Percentiles rank a stretch among this genome's conserved stretches.
phyloP scores from a whole-genome alignment of 2,329 filamentous ascomycete species.

The Penicillium sp. region DNA sequence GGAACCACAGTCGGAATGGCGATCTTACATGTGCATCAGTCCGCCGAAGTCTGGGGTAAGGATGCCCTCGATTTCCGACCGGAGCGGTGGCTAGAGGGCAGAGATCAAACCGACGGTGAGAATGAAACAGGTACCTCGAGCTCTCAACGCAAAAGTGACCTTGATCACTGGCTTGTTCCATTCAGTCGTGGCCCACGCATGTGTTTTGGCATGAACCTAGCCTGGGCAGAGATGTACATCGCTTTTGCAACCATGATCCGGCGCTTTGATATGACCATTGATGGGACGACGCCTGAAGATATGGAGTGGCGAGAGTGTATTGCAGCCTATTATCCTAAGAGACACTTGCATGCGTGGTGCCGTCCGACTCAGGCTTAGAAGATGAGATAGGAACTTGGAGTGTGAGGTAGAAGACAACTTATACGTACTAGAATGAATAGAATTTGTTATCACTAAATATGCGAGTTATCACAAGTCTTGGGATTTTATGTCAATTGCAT shows the following conservation, averaged over 20 bases:
- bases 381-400: no score
- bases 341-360: slow-evolving; percentile 2
- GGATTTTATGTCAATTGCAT: no score
- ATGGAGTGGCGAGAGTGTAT: slow-evolving; percentile 2
- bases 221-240: neutral
- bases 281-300: neutral
- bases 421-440: no score
- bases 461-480: no score
- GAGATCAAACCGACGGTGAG: no score
- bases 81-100: neutral
- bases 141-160: neutral
- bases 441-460: no score
- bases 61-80: neutral
- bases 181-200: neutral
- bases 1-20: neutral
- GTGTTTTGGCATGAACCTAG: slow-evolving; percentile 4
- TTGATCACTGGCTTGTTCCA: neutral
- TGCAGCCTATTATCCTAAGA: neutral
- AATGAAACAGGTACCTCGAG: neutral
- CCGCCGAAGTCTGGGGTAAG: neutral
- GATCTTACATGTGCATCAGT: neutral
- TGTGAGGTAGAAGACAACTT: no score
- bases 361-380: neutral
- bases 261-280: neutral
- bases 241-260: neutral